Base-by-base conservation (phyloP, 2,329 filamentous ascomycete genomes). In the Fusarium sp. region DNA sequence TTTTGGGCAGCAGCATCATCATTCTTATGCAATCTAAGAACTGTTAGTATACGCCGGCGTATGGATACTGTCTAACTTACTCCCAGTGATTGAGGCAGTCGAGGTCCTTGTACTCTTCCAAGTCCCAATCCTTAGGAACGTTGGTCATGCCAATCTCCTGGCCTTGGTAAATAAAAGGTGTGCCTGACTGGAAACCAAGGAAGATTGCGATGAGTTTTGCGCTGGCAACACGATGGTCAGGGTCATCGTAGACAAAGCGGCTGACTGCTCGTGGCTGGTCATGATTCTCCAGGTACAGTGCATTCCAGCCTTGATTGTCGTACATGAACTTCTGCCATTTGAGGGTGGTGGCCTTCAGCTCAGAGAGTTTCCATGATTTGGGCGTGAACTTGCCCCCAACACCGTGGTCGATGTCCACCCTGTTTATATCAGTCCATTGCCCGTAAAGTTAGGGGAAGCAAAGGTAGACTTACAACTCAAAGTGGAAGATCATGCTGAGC, bases 401-500 rank as follows among this genome's bases (percentile, higher is more conserved):
- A 12, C 83, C 83, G 58, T 83, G 78, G 61, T 87, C 86, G 18
- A 88, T 78, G 38, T 85, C 82, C 65, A 88, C 82, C 32, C 82
- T 85, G 22, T 46, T 20, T 20, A 25, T 18, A 57, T 47, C 68
- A 69, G 49, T 44, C 34, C 58, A 25, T 16, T 47, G 8, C 11
- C 15, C 18, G 30, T 20, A 16, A 7, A 29, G 11, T 16, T 7
- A 18, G 11, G 8, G 12, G 12, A 11, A 20, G 30, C 27, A 24
- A 40, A 48, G 5, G 10, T 48, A 41, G 24, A 76, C 82, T 73
- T 72, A 86, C 84, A 88, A 82, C 61, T 92, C 90, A 75, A 93
- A 93, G 72, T 91, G 88, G 79, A 93, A 92, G 38, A 92, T 90
- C 89, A 92, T 92, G 76, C 87, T 89, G 46, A 92, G 79, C 74